These are phyloP conservation scores for Citrus inodora DNA, from an alignment of 345 rosid species.

Conservation along the genomic window DNA sequence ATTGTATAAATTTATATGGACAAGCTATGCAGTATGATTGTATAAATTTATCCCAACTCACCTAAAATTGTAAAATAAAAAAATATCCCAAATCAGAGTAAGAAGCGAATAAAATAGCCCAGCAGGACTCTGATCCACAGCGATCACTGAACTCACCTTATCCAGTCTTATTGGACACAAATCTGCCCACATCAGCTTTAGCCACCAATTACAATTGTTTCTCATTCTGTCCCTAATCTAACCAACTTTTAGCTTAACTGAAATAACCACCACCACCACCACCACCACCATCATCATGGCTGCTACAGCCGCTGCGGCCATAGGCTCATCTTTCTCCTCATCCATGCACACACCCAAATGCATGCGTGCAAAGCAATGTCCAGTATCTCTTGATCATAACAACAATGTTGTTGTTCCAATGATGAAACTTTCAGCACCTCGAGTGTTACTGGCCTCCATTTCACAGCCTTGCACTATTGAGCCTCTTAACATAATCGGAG, in stretches of 20 bases:
- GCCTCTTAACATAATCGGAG: neutral
- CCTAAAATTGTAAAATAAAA: too few species aligned
- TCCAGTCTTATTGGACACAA: conserved; percentile 27
- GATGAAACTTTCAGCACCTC: conserved; percentile 21
- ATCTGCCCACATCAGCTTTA: conserved; percentile 36
- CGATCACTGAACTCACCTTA: conserved; percentile 1
- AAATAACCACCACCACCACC: conserved; percentile 19
- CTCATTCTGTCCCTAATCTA: neutral
- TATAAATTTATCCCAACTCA: too few species aligned
- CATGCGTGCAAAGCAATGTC: conserved; percentile 26
- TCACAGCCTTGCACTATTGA: conserved; percentile 15
- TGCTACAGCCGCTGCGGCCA: conserved; percentile 43
- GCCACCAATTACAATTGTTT: neutral
- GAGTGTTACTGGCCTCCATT: neutral
- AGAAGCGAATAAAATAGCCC: neutral
- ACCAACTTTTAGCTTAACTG: conserved; percentile 5
- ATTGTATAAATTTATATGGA: too few species aligned
- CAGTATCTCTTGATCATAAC: conserved; percentile 4
- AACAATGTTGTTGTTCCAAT: neutral
- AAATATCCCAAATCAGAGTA: neutral
- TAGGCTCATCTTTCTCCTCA: conserved; percentile 38
- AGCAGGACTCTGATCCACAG: neutral
- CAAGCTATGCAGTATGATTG: too few species aligned
- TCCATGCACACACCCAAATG: conserved; percentile 38
- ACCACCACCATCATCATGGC: conserved; percentile 18